Base-by-base conservation (phyloP, 148 eudicot genomes). In the Polygonum aviculare region DNA sequence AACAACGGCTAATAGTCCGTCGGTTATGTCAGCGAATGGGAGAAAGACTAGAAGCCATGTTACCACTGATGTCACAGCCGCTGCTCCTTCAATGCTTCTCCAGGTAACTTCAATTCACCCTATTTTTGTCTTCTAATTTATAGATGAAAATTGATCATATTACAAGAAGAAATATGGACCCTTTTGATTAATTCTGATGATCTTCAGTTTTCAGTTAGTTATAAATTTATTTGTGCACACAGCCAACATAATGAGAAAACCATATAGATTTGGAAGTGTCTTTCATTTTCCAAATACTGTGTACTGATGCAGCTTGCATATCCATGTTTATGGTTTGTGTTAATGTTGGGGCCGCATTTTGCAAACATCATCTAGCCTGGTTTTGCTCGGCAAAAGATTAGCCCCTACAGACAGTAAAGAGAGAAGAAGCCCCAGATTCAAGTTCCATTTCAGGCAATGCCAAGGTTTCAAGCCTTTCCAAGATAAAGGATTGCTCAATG, bases 1-100 rank as follows among this genome's bases (percentile, higher is more conserved):
- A 79, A 91, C 96, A 19, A 82, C 96, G 2, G 96, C 92, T 65
- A 93, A 90, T 76, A 93, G 96, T 78, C 98, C 96, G 80, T 90
- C 92, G 5, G 80, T 85, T 52, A 81, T 77, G 47, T 84, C 89
- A 16, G 39, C 83, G 40, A 87, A 88, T 84, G 96, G 93, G 31
- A 85, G 92, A 67, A 93, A 89, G 79, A 93, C 96, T 36, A 82
- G 86, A 80, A 93, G 90, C 80, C 88, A 93, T 83, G 82, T 88
- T 60, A 74, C 74, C 16, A 70, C 73, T 73, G 76, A 76, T 41
- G 88, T 81, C 57, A 81, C 84, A 52, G 75, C 74, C 54, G 91
- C 82, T 76, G 86, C 85, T 74, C 93, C 93, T 74, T 93, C 98
- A 39, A 86, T 89, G 93, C 92, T 93, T 76, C 98, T 88, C 82